Evolutionary conservation across 2,329 filamentous ascomycete species (phyloP).

Genomic region (Arthrobotrys megalospora): DNA sequence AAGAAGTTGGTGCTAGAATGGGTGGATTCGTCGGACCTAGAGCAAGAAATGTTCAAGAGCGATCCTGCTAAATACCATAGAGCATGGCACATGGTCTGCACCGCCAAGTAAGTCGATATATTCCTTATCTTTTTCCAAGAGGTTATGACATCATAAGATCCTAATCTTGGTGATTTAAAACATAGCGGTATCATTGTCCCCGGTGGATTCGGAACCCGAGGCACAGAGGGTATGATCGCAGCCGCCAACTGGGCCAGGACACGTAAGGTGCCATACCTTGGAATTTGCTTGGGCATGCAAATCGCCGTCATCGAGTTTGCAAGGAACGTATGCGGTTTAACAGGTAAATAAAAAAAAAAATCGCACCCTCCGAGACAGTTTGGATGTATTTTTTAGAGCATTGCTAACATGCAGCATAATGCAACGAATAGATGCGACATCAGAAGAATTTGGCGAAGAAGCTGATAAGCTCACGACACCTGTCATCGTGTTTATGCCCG

Average conservation of each 20-base stretch:
- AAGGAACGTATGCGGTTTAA: slow-evolving; percentile 79
- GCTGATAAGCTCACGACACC: slow-evolving; percentile 73
- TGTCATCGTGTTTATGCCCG: slow-evolving; percentile 93
- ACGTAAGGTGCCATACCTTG: slow-evolving; percentile 84
- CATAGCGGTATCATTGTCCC: slow-evolving; percentile 76
- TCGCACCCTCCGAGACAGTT: too few species aligned
- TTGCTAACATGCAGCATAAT: background rate
- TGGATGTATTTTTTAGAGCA: background rate
- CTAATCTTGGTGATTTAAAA: background rate
- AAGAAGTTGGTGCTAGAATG: slow-evolving; percentile 84
- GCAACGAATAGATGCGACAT: slow-evolving; percentile 69
- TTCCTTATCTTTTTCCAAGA: background rate
- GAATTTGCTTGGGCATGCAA: slow-evolving; percentile 94
- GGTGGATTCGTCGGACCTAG: slow-evolving; percentile 88
- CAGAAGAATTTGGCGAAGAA: slow-evolving; percentile 73
- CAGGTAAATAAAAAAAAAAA: slow-evolving; percentile 61
- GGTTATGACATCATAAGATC: background rate
- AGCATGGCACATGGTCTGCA: slow-evolving; percentile 85
- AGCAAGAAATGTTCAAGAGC: slow-evolving; percentile 74
- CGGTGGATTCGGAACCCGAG: slow-evolving; percentile 85
- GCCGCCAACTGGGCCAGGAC: slow-evolving; percentile 89
- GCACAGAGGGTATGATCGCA: slow-evolving; percentile 90
- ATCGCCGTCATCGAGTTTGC: slow-evolving; percentile 92
- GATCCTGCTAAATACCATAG: slow-evolving; percentile 84
- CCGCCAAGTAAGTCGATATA: slow-evolving; percentile 70